Conservation (phyloP, 371 early-diverging fungal species). For the Mycotypha africana region DNA sequence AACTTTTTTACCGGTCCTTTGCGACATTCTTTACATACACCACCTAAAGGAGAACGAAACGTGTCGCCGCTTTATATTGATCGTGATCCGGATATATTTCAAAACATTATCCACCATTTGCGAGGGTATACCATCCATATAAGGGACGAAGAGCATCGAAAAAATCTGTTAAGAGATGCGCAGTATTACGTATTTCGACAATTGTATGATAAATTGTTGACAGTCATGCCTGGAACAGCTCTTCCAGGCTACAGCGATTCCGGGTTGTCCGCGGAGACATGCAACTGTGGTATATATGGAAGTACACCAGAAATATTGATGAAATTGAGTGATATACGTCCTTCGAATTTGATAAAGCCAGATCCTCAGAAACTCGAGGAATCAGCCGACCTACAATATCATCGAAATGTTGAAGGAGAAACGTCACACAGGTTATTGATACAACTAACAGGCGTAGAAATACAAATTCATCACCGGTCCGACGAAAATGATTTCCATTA, state of each 20-base stretch:
- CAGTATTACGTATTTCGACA: constrained; percentile 53
- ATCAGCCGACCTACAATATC: constrained; percentile 32
- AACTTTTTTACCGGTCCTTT: constrained; percentile 47
- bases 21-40: constrained; percentile 18
- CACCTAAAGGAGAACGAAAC: constrained; percentile 13
- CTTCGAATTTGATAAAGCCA: constrained; percentile 3
- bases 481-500: too few species aligned
- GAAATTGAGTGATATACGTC: constrained; percentile 35
- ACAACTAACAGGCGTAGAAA: constrained; percentile 26
- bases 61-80: constrained; percentile 50
- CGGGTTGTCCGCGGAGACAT: too few species aligned
- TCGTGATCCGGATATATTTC: constrained; percentile 57
- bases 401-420: constrained; percentile 22
- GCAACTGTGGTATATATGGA: too few species aligned
- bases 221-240: too few species aligned
- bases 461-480: constrained; percentile 25
- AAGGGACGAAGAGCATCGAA: constrained; percentile 55
- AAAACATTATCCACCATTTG: constrained; percentile 52
- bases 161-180: constrained; percentile 56
- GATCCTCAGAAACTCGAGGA: constrained; percentile 6
- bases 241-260: too few species aligned
- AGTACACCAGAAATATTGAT: constrained; percentile 31
- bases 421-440: constrained; percentile 31
- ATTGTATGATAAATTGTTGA: constrained; percentile 47
- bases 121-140: constrained; percentile 58